phyloP scores from a whole-genome alignment of 2,329 filamentous ascomycete genomes.

The Coleophoma cylindrospora region DNA sequence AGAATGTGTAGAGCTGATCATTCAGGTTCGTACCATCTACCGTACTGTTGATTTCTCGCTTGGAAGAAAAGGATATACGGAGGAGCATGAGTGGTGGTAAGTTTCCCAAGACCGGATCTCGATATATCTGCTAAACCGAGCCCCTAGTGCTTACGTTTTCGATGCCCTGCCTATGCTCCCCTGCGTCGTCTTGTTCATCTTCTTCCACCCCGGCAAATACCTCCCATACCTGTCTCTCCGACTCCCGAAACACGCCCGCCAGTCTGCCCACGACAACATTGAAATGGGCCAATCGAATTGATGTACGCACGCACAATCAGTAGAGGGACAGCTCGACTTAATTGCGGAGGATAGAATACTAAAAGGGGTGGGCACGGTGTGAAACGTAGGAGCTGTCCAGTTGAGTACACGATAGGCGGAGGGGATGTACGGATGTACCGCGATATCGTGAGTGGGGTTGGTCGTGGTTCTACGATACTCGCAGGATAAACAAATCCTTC shows the following conservation, averaged over 20 bases:
- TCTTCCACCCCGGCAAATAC: slow-evolving; percentile 28
- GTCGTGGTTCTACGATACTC: too few relatives aligned
- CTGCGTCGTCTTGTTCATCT: slow-evolving; percentile 19
- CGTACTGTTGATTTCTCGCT: slow-evolving; percentile 19
- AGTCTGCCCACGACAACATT: background rate
- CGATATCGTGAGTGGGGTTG: too few relatives aligned
- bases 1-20: background rate
- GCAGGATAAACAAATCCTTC: too few relatives aligned
- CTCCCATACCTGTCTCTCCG: slow-evolving; percentile 28
- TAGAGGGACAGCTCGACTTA: too few relatives aligned
- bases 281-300: background rate
- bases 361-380: too few relatives aligned
- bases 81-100: slow-evolving; percentile 16
- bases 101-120: background rate
- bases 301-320: too few relatives aligned
- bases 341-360: too few relatives aligned
- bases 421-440: too few relatives aligned
- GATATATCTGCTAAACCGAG: background rate
- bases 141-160: slow-evolving; percentile 12
- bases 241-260: slow-evolving; percentile 25
- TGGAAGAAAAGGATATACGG: slow-evolving; percentile 14
- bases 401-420: too few relatives aligned
- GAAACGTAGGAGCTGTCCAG: too few relatives aligned
- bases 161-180: slow-evolving; percentile 18
- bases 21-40: slow-evolving; percentile 9